A percentile compares a stretch with the other conserved stretches of the same genome.
Conservation (phyloP, 2,329 filamentous ascomycete species). For the Fusarium xylarioides region DNA sequence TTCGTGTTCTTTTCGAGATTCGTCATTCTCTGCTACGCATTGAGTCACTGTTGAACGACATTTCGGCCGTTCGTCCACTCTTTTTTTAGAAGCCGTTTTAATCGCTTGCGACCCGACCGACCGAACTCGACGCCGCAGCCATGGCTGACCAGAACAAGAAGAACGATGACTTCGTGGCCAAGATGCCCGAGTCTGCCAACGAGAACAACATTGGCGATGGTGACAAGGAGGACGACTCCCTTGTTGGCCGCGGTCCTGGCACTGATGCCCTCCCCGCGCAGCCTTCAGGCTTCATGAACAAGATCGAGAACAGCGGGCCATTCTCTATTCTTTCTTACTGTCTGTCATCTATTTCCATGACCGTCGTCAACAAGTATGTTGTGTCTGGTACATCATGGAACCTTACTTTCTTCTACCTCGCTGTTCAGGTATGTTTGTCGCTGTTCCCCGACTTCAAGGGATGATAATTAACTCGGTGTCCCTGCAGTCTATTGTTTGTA, state of each 20-base stretch:
- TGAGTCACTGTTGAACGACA: conserved; percentile 31
- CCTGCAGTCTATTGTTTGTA: conserved; percentile 84
- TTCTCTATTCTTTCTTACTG: conserved; percentile 91
- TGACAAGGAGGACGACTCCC: conserved; percentile 35
- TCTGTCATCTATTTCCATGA: conserved; percentile 95
- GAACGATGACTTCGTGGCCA: conserved; percentile 37
- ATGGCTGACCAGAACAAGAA: conserved; percentile 38
- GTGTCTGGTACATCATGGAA: conserved; percentile 92
- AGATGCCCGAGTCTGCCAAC: conserved; percentile 26
- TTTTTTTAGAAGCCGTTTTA: conserved; percentile 16
- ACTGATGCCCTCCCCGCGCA: conserved; percentile 28
- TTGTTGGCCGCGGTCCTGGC: conserved; percentile 32
- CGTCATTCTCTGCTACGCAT: conserved; percentile 6
- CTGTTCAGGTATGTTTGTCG: conserved; percentile 77
- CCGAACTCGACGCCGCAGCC: background rate
- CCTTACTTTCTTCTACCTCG: conserved; percentile 93
- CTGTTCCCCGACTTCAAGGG: background rate
- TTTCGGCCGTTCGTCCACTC: conserved; percentile 37
- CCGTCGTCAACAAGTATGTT: conserved; percentile 99
- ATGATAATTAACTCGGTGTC: background rate
- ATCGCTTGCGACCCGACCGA: conserved; percentile 13
- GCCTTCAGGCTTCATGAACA: conserved; percentile 35
- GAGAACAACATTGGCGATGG: conserved; percentile 30
- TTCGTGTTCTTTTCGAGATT: conserved; percentile 9
- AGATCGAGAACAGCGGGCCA: conserved; percentile 77